Conservation (phyloP, 1,284 basidiomycete species). For the Rugosomyces carneus region DNA sequence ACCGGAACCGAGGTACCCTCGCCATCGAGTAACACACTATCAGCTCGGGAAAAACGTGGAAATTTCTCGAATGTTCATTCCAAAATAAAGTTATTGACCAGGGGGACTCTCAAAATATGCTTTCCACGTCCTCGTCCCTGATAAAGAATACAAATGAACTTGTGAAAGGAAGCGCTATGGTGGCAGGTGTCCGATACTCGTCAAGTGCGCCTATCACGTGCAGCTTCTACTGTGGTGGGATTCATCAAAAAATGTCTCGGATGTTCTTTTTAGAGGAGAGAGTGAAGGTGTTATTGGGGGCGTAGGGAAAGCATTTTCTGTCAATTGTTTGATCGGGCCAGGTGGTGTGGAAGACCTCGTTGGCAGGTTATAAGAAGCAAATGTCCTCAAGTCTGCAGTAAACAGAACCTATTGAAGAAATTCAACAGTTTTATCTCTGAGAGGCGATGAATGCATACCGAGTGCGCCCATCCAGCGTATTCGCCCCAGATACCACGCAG, state of each 20-base stretch:
- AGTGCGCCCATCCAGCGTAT: constrained; percentile 90
- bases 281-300: constrained; percentile 22
- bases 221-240: constrained; percentile 20
- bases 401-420: constrained; percentile 45
- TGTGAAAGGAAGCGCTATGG: not conserved
- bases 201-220: no score
- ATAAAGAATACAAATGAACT: not conserved
- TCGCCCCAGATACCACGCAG: constrained; percentile 71
- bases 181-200: no score
- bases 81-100: not conserved
- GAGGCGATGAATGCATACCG: constrained; percentile 40
- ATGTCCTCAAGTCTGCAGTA: constrained; percentile 48
- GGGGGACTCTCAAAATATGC: not conserved
- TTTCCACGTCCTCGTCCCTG: not conserved
- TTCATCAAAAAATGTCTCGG: constrained; percentile 6
- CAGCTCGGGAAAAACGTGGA: not conserved
- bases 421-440: not conserved
- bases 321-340: not conserved
- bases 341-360: constrained; percentile 9
- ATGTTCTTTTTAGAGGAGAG: constrained; percentile 23
- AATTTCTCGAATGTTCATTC: not conserved
- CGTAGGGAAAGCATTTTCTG: constrained; percentile 17
- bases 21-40: not conserved
- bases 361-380: constrained; percentile 35
- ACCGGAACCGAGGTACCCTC: not conserved